Conservation (phyloP, 257 asterid species). For the Solanum boliviense region DNA sequence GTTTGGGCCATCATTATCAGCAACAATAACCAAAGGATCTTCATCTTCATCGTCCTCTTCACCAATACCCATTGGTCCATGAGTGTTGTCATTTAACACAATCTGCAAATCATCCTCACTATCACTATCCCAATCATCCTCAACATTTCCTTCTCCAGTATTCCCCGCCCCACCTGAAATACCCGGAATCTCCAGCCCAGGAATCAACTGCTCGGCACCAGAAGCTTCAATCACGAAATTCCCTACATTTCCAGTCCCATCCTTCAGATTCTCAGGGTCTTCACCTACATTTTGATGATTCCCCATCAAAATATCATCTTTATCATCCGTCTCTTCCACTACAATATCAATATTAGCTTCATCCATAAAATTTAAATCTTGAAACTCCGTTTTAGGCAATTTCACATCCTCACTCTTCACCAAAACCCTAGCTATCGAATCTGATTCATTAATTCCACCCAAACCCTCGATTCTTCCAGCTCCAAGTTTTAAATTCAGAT, state of each 20-base stretch:
- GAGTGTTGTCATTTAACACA: conserved; percentile 54
- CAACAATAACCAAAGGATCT: conserved; percentile 71
- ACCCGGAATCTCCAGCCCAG: conserved; percentile 39
- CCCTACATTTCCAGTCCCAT: conserved; percentile 6
- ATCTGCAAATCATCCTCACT: conserved; percentile 75
- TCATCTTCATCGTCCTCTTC: conserved; percentile 49
- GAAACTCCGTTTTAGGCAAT: conserved; percentile 15
- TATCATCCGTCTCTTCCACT: conserved; percentile 52
- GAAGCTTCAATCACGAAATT: conserved; percentile 12
- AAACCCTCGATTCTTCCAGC: neutral
- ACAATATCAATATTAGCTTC: conserved; percentile 47
- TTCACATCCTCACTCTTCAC: conserved; percentile 31
- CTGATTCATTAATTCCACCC: conserved; percentile 14
- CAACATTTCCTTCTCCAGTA: conserved; percentile 18
- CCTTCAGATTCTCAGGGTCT: conserved; percentile 1
- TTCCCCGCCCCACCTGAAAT: conserved; percentile 32
- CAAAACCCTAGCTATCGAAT: conserved; percentile 39
- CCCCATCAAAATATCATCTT: conserved; percentile 36
- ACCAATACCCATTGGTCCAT: conserved; percentile 31
- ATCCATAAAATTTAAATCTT: conserved; percentile 35
- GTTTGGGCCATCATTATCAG: conserved; percentile 46
- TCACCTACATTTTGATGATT: conserved; percentile 17
- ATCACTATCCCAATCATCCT: conserved; percentile 62
- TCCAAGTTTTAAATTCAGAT: conserved; percentile 18
- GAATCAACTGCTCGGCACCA: conserved; percentile 22